Conservation (phyloP, 129 eudicot species). For the Helianthus tuberosus region DNA sequence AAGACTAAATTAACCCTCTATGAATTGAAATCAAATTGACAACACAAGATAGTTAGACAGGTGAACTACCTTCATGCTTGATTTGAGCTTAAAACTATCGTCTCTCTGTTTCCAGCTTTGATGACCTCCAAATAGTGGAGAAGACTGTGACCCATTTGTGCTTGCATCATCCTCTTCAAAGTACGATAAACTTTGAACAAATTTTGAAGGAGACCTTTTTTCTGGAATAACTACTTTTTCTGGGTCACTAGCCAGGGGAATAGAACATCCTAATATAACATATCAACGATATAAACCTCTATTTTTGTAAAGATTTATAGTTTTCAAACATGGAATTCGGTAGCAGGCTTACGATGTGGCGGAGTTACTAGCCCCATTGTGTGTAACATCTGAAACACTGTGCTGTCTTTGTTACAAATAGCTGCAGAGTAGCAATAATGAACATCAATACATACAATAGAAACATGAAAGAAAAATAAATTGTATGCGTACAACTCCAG, state of each 20-base stretch:
- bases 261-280: constrained; percentile 65
- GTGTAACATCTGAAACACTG: constrained; percentile 65
- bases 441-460: neutral
- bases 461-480: constrained; percentile 3
- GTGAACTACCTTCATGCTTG: constrained; percentile 72
- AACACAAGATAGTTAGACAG: neutral
- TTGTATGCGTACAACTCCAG: neutral
- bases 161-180: constrained; percentile 55
- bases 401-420: constrained; percentile 89
- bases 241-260: constrained; percentile 80
- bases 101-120: constrained; percentile 81
- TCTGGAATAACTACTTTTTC: constrained; percentile 68
- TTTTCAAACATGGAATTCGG: neutral
- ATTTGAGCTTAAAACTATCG: constrained; percentile 78
- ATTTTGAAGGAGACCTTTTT: constrained; percentile 53
- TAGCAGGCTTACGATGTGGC: constrained; percentile 78
- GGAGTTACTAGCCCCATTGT: constrained; percentile 86
- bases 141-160: constrained; percentile 56
- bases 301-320: neutral
- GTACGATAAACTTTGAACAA: constrained; percentile 71
- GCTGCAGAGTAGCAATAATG: constrained; percentile 45
- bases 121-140: constrained; percentile 93
- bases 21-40: neutral
- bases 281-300: constrained; percentile 17
- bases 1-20: neutral